Conservation (phyloP, 805 yeast species). For the Cyberlindnera bimundalis region DNA sequence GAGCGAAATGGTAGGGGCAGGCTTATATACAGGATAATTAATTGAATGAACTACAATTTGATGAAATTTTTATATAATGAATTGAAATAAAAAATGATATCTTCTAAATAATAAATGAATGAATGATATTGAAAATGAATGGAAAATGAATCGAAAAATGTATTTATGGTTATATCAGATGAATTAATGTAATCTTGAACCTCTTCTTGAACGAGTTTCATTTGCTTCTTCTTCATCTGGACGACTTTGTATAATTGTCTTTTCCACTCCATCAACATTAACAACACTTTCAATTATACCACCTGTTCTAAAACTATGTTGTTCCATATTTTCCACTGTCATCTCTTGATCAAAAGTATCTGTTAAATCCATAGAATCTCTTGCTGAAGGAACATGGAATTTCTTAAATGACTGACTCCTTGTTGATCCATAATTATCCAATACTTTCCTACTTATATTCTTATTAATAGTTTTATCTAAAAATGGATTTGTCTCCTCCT, state of each 20-base stretch:
- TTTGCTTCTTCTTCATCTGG: conserved; percentile 32
- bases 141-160: no score
- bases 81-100: no score
- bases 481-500: background rate
- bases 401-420: conserved; percentile 22
- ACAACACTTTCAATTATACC: conserved; percentile 77
- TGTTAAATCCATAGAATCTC: conserved; percentile 21
- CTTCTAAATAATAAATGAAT: no score
- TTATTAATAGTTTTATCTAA: background rate
- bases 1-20: no score
- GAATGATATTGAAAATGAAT: no score
- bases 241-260: conserved; percentile 76
- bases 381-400: conserved; percentile 13
- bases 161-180: no score
- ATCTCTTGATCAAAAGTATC: conserved; percentile 8
- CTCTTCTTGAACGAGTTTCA: conserved; percentile 2
- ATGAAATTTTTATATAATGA: no score
- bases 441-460: conserved; percentile 7
- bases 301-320: conserved; percentile 27
- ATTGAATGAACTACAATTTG: no score
- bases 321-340: conserved; percentile 14
- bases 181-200: conserved; percentile 4
- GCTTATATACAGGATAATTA: no score
- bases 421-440: conserved; percentile 25
- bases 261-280: conserved; percentile 79